Evolutionary conservation across 164 flowering plant species (phyloP).

Genomic region (Magnolia kwangsiensis): DNA sequence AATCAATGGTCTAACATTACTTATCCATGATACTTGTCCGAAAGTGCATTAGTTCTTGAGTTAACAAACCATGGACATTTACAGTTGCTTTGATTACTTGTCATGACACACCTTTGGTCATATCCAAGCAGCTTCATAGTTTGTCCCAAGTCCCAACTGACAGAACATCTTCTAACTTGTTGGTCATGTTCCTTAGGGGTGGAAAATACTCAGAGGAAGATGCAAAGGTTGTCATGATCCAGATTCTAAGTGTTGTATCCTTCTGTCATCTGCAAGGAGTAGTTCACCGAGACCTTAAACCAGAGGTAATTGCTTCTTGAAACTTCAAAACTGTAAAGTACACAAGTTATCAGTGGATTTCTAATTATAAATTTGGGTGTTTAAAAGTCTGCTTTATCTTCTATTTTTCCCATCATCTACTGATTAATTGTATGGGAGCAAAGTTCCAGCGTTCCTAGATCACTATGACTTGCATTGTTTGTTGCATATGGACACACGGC

Average conservation of each 20-base stretch:
- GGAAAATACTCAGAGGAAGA: slow-evolving; percentile 96
- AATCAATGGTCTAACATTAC: too few relatives aligned
- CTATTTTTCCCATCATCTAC: not conserved
- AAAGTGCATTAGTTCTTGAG: too few relatives aligned
- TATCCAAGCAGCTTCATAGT: not conserved
- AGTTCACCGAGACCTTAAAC: slow-evolving; percentile 96
- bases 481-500: not conserved
- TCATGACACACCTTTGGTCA: too few relatives aligned
- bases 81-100: too few relatives aligned
- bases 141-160: not conserved
- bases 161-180: slow-evolving; percentile 2
- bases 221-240: slow-evolving; percentile 85
- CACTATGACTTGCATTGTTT: not conserved
- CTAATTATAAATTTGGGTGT: not conserved
- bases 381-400: not conserved
- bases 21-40: too few relatives aligned
- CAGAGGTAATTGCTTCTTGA: slow-evolving; percentile 61
- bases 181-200: slow-evolving; percentile 50
- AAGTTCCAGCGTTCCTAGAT: not conserved
- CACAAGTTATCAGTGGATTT: too few relatives aligned
- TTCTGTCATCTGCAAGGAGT: slow-evolving; percentile 94
- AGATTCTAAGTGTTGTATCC: slow-evolving; percentile 70
- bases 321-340: not conserved
- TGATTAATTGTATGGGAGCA: not conserved
- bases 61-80: too few relatives aligned